Conservation (phyloP, 306 rosid genomes). For the Pachyrhizus erosus region DNA sequence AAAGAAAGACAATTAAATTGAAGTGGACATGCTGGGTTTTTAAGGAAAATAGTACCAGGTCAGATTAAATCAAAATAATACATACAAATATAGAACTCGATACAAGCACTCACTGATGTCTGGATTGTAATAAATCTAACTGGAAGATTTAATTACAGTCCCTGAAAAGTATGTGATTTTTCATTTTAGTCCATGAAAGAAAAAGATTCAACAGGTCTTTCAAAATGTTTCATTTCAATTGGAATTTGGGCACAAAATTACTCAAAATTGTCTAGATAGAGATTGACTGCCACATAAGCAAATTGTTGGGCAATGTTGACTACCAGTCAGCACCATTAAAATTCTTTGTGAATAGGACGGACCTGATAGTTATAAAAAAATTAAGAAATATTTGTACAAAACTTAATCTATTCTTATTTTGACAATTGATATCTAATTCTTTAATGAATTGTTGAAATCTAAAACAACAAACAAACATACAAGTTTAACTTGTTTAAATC, state of each 20-base stretch:
- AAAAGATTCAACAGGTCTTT: not conserved
- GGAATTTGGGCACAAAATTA: slow-evolving; percentile 6
- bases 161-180: not conserved
- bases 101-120: not conserved
- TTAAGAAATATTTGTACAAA: slow-evolving; percentile 7
- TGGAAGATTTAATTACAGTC: not conserved
- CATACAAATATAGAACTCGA: not conserved
- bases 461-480: slow-evolving; percentile 29
- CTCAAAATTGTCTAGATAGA: not conserved
- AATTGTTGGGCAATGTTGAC: slow-evolving; percentile 16
- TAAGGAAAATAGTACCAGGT: slow-evolving; percentile 10
- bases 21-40: slow-evolving; percentile 2
- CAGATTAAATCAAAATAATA: slow-evolving; percentile 9
- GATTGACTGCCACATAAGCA: slow-evolving; percentile 1
- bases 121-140: slow-evolving; percentile 9
- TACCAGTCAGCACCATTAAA: slow-evolving; percentile 3
- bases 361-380: not conserved
- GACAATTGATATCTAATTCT: not conserved
- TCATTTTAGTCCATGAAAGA: not conserved
- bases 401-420: slow-evolving; percentile 1
- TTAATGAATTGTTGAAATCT: not conserved
- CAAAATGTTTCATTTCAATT: slow-evolving; percentile 11
- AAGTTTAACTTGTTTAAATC: not conserved
- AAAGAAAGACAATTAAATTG: slow-evolving; percentile 8
- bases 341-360: slow-evolving; percentile 11